Base-by-base conservation (phyloP, 352 stramenopile genomes). In the Pythium rhizo-oryzae region DNA sequence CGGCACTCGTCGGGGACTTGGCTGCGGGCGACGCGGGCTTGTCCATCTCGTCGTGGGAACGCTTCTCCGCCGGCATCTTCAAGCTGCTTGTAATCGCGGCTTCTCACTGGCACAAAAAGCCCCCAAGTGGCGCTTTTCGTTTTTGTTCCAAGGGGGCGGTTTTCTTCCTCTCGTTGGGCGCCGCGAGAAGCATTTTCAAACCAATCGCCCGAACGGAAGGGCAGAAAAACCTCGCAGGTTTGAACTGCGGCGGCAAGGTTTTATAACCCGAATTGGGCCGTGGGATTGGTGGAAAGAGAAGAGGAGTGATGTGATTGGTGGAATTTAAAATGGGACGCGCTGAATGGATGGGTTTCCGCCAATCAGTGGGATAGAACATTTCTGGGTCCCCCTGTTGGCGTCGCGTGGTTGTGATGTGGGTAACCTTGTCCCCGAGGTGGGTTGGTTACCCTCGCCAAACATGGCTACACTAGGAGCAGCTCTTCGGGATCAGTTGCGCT, bases 141-240 rank as follows among this genome's bases (percentile, higher is more conserved):
- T 54, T 54, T 41, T 25, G 39, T 25, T 41, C 19, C 16, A 24
- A 50, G 50, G 65, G 60, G 70, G 64, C 69, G 71, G 70, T 80
- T 90, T 90, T 90, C 79, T 82, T 85, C 81, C 81, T 90, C 62
- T 90, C 79, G 79, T 83, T 75, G 76, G 35, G 61, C 77, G 65
- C 70, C 69, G 66, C 76, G 47, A 59, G 56, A 64, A 61, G 18
- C 6, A 84, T 84, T 90, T 80, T 85, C 77, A 87, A 86, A 85
- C 64, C 64, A 70, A 70, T 70, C 33, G 64, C 35, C 18, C n/a
- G 28, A 33, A 2, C 28, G 6, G 28, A 41, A 15, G 12, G 35
- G 35, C 2, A 12, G 6, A 16, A 54, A 58, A 59, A 68, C 60
- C 50, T 41, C 7, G 44, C 16, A 0, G 0, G 18, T 13, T 59